These are phyloP conservation scores for Macrolepiota albuminosa DNA, from an alignment of 768 basidiomycete genomes.

Conservation along the genomic window DNA sequence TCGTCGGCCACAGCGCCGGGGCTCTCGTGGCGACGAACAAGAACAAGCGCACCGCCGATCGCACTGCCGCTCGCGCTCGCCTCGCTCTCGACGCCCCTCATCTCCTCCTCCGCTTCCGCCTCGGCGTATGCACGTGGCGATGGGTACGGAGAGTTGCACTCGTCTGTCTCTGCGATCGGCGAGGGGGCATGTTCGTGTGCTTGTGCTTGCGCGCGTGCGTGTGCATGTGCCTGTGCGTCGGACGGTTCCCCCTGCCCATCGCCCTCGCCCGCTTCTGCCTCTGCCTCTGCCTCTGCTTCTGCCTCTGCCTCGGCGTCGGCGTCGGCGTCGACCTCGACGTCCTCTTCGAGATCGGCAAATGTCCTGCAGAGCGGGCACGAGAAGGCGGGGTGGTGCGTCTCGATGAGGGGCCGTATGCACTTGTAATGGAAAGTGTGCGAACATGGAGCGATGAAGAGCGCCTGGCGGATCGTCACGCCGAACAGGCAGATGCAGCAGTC, in stretches of 20 bases:
- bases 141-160: background rate
- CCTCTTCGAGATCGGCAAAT: slow-evolving; percentile 92
- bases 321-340: slow-evolving; percentile 62
- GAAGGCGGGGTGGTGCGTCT: slow-evolving; percentile 89
- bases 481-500: slow-evolving; percentile 96
- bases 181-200: no score
- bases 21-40: background rate
- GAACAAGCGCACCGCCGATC: background rate
- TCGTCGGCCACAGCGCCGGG: background rate
- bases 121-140: background rate
- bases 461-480: slow-evolving; percentile 88
- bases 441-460: slow-evolving; percentile 96
- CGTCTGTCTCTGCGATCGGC: no score
- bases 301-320: slow-evolving; percentile 18
- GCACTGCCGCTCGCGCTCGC: slow-evolving; percentile 2
- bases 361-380: slow-evolving; percentile 94
- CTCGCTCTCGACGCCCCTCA: slow-evolving; percentile 10
- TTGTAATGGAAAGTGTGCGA: slow-evolving; percentile 97
- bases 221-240: background rate
- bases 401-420: slow-evolving; percentile 88
- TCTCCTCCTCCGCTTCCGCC: slow-evolving; percentile 1
- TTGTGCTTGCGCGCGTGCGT: background rate
- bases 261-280: background rate
- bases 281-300: no score
- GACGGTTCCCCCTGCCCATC: background rate